Base-by-base conservation (phyloP, 176 grass and related monocot species). In the Stipa capillata region DNA sequence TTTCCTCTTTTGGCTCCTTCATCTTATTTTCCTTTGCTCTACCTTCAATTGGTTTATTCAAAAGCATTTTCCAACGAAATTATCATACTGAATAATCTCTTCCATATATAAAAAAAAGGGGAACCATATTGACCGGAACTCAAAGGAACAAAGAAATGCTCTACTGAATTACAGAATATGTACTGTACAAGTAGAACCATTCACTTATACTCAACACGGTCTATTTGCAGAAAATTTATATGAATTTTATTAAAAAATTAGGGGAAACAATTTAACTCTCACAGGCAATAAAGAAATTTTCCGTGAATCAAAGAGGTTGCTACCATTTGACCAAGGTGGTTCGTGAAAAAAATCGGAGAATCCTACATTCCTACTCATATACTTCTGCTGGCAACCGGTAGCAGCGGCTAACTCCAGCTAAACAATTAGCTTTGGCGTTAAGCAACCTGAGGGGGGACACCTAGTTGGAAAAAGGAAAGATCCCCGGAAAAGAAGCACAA, bases 341-440 rank as follows among this genome's bases (percentile, higher is more conserved):
- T 57, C 28, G 11, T 2, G 1, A 28, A 10, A n/a, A 6, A 13
- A 60, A 29, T 29, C 14, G 43, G 16, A 43, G 0, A 12, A 6
- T 3, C 4, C 5, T 8, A 41, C 2, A 0, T 7, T 4, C 9
- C 11, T 15, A 4, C 3, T 0, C 17, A 4, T 21, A 16, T 45
- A 37, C 14, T 28, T 5, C n/a, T 8, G 11, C 42, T 70, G 69
- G 1, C 24, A 5, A 29, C 54, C 17, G 4, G 0, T 1, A 78
- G 11, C 41, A 9, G 11, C 41, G 32, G 32, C 59, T 63, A 85
- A 51, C 15, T 59, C 16, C 14, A 61, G 6, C 76, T 72, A 6
- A 87, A 63, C 72, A 54, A 82, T 49, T 77, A 87, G 35, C 79
- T 83, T 87, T 82, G 85, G 27, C 72, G 64, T 76, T 87, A 82